These are phyloP conservation scores for Auriscalpium vulgare DNA, from an alignment of 768 basidiomycete species.

Conservation along the genomic window DNA sequence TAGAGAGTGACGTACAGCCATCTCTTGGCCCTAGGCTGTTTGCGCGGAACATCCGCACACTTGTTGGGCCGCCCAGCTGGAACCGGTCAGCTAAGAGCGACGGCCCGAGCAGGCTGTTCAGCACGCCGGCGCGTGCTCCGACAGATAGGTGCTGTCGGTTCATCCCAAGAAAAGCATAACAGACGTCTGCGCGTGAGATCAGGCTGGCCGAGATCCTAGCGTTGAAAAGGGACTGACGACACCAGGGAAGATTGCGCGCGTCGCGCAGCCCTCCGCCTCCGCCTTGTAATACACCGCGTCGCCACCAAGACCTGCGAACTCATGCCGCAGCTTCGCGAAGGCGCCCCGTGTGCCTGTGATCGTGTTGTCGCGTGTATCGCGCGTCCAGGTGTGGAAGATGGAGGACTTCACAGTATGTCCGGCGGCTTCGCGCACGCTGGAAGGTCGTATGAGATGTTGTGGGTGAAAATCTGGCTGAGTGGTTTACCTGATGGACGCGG, in stretches of 20 bases:
- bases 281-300: slow-evolving; percentile 71
- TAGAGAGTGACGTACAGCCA: slow-evolving; percentile 38
- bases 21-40: slow-evolving; percentile 78
- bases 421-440: slow-evolving; percentile 77
- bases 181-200: background rate
- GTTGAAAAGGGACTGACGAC: slow-evolving; percentile 36
- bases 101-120: slow-evolving; percentile 50
- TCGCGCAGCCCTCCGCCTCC: slow-evolving; percentile 57
- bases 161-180: background rate
- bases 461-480: background rate
- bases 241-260: slow-evolving; percentile 48
- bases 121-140: slow-evolving; percentile 59
- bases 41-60: slow-evolving; percentile 66
- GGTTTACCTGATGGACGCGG: slow-evolving; percentile 74
- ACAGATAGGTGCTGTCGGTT: slow-evolving; percentile 62
- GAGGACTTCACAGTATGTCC: slow-evolving; percentile 79
- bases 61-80: slow-evolving; percentile 88
- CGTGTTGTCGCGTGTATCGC: slow-evolving; percentile 70
- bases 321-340: slow-evolving; percentile 55
- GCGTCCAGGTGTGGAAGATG: slow-evolving; percentile 65
- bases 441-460: slow-evolving; percentile 1
- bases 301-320: slow-evolving; percentile 76
- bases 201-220: background rate
- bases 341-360: slow-evolving; percentile 56
- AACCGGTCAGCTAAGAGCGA: slow-evolving; percentile 78